Base-by-base conservation (phyloP, 139 green algal genomes). In the Dunaliella sp. region DNA sequence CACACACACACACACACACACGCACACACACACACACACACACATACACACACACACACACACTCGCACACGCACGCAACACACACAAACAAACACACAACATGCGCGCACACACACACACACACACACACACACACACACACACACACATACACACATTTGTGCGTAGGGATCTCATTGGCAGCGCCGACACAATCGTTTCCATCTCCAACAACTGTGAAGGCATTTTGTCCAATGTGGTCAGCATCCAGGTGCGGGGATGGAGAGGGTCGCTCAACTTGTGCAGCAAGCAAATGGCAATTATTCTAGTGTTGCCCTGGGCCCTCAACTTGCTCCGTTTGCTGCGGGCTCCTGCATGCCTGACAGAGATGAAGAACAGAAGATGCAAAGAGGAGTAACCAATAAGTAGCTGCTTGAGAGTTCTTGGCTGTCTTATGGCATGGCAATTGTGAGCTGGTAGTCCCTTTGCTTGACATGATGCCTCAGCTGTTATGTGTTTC, bases 101-200 rank as follows among this genome's bases (percentile, higher is more conserved):
- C 31, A 12, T 80, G 31, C 74, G 16, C 21, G 74, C 16, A 16
- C 48, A 80, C 30, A 80, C 74, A 80, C 12, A 12, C 21, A 12
- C 25, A 80, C 12, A 3, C 12, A 3, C 26, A 48, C 38, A 12
- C n/a, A 21, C 22, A 32, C 12, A 77, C 28, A 28, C 48, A 3
- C 1, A 3, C 7, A 77, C 0, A 34, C 34, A 65, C 58, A 24
- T 48, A 79, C 3, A 58, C n/a, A 3, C 1, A 12, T 36, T 12
- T 38, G 31, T 37, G 1, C 48, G 87, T 89, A 97, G 95, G 81
- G 96, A 99, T 81, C 90, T 99, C 26, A 99, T 99, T 72, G 93
- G 96, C 65, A 97, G 92, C 58, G 94, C 97, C 0, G 97, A 99
- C 91, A 97, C 93, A 35, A 98, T 99, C 28, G 82, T 98, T 0